Percentiles rank a stretch among this genome's conserved stretches.
Conservation (phyloP, 2,329 filamentous ascomycete species). For the Fusarium sp. region DNA sequence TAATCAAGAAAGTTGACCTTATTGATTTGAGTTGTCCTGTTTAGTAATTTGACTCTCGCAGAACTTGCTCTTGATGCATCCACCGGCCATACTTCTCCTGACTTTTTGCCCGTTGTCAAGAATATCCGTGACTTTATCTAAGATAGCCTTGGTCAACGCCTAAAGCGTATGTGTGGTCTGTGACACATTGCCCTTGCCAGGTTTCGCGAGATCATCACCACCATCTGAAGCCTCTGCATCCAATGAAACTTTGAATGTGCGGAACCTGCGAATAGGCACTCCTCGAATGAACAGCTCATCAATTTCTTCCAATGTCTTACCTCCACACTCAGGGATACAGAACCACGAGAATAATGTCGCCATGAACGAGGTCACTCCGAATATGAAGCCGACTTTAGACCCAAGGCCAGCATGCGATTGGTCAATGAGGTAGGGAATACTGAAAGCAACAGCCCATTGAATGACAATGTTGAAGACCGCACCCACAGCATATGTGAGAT, state of each 20-base stretch:
- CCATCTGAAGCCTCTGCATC: neutral
- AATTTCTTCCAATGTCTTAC: constrained; percentile 35
- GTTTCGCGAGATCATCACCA: neutral
- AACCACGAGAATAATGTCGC: constrained; percentile 26
- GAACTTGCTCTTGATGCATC: neutral
- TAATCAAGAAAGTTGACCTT: neutral
- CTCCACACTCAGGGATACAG: constrained; percentile 35
- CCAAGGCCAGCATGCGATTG: constrained; percentile 47
- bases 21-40: neutral
- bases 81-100: neutral
- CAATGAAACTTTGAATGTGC: neutral
- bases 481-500: constrained; percentile 45
- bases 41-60: neutral
- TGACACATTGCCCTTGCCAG: neutral
- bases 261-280: constrained; percentile 33
- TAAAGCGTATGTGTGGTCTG: neutral
- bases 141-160: neutral
- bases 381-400: constrained; percentile 35
- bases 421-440: constrained; percentile 51
- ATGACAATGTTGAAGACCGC: constrained; percentile 33
- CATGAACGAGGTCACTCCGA: constrained; percentile 14
- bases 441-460: constrained; percentile 40
- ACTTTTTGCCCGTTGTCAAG: neutral
- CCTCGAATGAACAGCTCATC: constrained; percentile 37
- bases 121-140: neutral